Conservation (phyloP, 345 rosid genomes). For the Raphanus sativus region DNA sequence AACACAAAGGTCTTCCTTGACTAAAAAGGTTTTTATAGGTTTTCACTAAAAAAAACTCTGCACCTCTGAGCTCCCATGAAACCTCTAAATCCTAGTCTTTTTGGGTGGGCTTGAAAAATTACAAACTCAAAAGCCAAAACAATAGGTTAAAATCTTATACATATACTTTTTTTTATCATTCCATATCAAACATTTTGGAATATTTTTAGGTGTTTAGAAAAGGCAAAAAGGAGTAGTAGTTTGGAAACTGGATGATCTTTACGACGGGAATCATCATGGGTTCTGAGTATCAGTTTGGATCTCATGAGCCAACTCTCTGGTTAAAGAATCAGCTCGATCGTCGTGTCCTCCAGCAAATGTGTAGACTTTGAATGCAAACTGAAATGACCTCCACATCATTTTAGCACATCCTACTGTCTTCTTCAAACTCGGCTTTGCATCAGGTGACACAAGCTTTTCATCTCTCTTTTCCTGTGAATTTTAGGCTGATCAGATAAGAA, state of each 20-base stretch:
- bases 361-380: constrained; percentile 79
- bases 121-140: constrained; percentile 23
- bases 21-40: constrained; percentile 11
- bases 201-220: neutral
- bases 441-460: constrained; percentile 46
- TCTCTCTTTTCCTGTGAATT: constrained; percentile 59
- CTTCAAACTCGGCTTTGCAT: constrained; percentile 38
- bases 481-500: neutral
- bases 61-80: constrained; percentile 28
- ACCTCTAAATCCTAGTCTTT: constrained; percentile 30
- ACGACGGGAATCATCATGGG: constrained; percentile 25
- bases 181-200: constrained; percentile 2
- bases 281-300: constrained; percentile 61
- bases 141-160: constrained; percentile 10
- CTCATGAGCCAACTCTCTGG: constrained; percentile 75
- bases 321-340: constrained; percentile 73
- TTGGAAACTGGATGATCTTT: neutral
- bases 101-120: constrained; percentile 16
- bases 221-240: constrained; percentile 22
- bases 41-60: constrained; percentile 27
- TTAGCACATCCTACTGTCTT: constrained; percentile 43
- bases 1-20: constrained; percentile 22
- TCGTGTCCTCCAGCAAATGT: constrained; percentile 88
- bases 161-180: constrained; percentile 11
- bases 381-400: constrained; percentile 83